Conservation (phyloP, 1,139 yeast species). For the Nadsonia commutata region DNA sequence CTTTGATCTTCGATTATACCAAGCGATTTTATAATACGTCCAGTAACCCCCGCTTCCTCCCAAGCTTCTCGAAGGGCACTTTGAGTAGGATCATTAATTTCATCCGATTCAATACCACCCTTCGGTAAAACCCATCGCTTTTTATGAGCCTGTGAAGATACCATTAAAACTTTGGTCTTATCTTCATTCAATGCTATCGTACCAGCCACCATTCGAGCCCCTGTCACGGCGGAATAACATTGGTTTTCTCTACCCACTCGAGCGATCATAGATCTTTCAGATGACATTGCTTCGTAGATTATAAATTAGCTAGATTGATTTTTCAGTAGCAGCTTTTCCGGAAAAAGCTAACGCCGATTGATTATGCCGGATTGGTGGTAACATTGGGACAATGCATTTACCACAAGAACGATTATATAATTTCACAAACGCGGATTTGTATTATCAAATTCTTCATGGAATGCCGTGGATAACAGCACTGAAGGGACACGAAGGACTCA, state of each 20-base stretch:
- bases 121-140: slow-evolving; percentile 82
- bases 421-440: too few species aligned
- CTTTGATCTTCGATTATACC: slow-evolving; percentile 59
- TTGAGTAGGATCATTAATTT: slow-evolving; percentile 24
- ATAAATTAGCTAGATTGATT: too few species aligned
- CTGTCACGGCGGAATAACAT: slow-evolving; percentile 36
- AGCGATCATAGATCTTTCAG: slow-evolving; percentile 20
- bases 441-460: too few species aligned
- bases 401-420: too few species aligned
- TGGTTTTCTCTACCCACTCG: slow-evolving; percentile 34
- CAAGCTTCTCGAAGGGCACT: slow-evolving; percentile 83
- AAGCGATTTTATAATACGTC: slow-evolving; percentile 37
- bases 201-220: slow-evolving; percentile 85
- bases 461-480: too few species aligned
- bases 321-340: too few species aligned
- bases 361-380: too few species aligned
- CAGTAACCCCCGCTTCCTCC: slow-evolving; percentile 94
- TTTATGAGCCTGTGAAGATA: slow-evolving; percentile 53
- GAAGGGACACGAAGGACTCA: too few species aligned
- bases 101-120: slow-evolving; percentile 86
- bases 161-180: slow-evolving; percentile 53
- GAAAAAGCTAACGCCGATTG: too few species aligned
- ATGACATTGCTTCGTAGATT: background rate
- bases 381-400: too few species aligned
- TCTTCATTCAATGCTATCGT: slow-evolving; percentile 55